Base-by-base conservation (phyloP, 2,329 filamentous ascomycete genomes). In the Ceratocystis diversiconidia region DNA sequence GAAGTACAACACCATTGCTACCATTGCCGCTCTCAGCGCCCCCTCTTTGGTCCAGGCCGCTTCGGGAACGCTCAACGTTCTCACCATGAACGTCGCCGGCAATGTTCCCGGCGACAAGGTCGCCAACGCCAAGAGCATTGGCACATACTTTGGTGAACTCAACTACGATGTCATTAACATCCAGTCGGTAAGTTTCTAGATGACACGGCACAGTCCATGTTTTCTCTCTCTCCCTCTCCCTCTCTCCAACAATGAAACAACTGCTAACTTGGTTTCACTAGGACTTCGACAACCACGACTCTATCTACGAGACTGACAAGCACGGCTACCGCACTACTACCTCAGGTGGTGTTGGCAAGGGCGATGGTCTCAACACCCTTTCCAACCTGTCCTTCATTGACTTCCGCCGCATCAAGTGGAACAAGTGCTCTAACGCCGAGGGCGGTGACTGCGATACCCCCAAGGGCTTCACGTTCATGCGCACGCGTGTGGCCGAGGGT, bases 391-490 rank as follows among this genome's bases (percentile, higher is more conserved):
- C 79, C 68, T 88, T 79, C 78, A 72, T 80, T 5, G 78, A 80
- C 68, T 82, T 83, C 69, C 74, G 76, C 57, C 80, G 85, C 12
- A 74, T 79, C 61, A 83, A 84, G 70, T 88, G 85, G 84, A 72
- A 77, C 30, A 75, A 72, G 1, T 87, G 85, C 74, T 82, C 80
- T 66, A 73, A 82, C 70, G 78, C 78, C 44, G 82, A 80, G 0
- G 78, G 78, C 0, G 70, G 72, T 0, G 85, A 88, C 72, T 88
- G 85, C 71, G 74, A 87, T 68, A 87, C 85, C 0, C 85, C 84
- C 25, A 88, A 88, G 73, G 85, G 85, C 15, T 87, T 87, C 72
- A 87, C 84, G 0, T 83, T 84, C 61, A 86, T 87, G 83, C 80
- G 84, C 12, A 73, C 80, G 48, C 73, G 77, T 19, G 69, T 86